Conservation (phyloP, 2,329 filamentous ascomycete species). For the Exophiala alcalophila region DNA sequence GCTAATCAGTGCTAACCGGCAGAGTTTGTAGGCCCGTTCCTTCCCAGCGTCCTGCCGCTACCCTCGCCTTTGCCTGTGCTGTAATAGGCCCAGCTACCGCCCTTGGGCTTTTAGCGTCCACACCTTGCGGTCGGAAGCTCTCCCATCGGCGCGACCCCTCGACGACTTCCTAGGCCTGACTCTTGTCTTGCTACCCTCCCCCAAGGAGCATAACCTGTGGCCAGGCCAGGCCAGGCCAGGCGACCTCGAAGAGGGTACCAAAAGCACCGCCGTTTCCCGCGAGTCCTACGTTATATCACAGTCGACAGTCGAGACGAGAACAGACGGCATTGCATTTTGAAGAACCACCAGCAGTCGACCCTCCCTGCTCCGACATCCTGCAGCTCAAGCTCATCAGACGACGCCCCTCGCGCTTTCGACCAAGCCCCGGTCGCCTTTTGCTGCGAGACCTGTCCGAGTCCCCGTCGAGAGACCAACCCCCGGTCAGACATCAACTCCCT, state of each 20-base stretch:
- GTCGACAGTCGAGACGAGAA: conserved; percentile 7
- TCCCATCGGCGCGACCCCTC: conserved; percentile 11
- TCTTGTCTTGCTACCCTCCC: conserved; percentile 8
- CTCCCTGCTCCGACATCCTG: conserved; percentile 17
- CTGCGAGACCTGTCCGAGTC: conserved; percentile 13
- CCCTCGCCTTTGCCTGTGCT: conserved; percentile 16
- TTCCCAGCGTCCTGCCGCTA: conserved; percentile 22
- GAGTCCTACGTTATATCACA: conserved; percentile 5
- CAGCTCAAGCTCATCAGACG: conserved; percentile 16
- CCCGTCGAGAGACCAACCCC: conserved; percentile 11
- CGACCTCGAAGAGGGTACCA: neutral
- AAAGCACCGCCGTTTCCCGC: conserved; percentile 1
- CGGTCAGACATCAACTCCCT: conserved; percentile 13
- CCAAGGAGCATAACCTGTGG: conserved; percentile 4
- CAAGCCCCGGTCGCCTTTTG: conserved; percentile 16
- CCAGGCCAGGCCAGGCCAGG: neutral
- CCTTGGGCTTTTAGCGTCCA: conserved; percentile 20
- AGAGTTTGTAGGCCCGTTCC: conserved; percentile 24
- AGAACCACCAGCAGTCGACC: conserved; percentile 10
- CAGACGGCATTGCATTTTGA: conserved; percentile 4
- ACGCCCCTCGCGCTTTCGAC: conserved; percentile 15
- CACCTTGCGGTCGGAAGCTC: conserved; percentile 11
- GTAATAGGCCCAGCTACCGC: conserved; percentile 23
- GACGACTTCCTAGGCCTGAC: conserved; percentile 11
- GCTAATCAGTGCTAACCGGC: conserved; percentile 10